A percentile compares a stretch with the other conserved stretches of the same genome.
Evolutionary conservation across 306 rosid genomes (phyloP).

Genomic region (Quercus rubra): DNA sequence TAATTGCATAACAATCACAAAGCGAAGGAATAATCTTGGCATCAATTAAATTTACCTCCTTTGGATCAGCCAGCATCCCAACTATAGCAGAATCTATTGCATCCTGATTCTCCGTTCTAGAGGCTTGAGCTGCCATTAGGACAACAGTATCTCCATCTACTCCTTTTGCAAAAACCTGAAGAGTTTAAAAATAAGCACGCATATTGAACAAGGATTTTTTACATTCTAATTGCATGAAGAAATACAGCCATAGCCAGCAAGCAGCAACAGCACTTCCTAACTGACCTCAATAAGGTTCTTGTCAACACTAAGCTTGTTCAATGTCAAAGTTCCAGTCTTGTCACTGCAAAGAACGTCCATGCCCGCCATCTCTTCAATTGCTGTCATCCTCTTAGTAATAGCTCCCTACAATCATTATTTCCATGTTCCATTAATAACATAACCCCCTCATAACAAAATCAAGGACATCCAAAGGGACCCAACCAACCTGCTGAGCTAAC

Average conservation of each 20-base stretch:
- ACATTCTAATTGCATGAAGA: neutral
- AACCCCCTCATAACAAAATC: conserved; percentile 5
- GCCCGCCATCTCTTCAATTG: conserved; percentile 99
- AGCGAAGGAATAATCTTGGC: neutral
- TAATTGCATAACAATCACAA: neutral
- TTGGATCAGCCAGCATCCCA: conserved; percentile 97
- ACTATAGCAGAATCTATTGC: conserved; percentile 96
- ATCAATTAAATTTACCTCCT: conserved; percentile 58
- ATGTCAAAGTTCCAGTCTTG: conserved; percentile 91
- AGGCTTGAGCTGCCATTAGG: conserved; percentile 96
- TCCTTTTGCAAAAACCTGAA: conserved; percentile 86
- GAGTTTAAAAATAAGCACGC: conserved; percentile 13
- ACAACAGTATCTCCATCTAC: conserved; percentile 87
- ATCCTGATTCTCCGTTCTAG: conserved; percentile 94
- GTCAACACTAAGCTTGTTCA: conserved; percentile 89
- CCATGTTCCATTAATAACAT: conserved; percentile 5
- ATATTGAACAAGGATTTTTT: conserved; percentile 12
- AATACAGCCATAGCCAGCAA: conserved; percentile 3
- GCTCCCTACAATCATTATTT: conserved; percentile 71
- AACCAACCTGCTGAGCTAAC: conserved; percentile 85
- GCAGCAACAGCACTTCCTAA: conserved; percentile 12
- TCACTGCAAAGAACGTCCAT: conserved; percentile 99
- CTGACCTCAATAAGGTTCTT: conserved; percentile 89
- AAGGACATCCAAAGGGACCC: conserved; percentile 20
- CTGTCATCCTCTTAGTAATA: conserved; percentile 98